phyloP scores from a whole-genome alignment of 2,329 filamentous ascomycete species.

The Nothophaeocryptopus gaeumannii region DNA sequence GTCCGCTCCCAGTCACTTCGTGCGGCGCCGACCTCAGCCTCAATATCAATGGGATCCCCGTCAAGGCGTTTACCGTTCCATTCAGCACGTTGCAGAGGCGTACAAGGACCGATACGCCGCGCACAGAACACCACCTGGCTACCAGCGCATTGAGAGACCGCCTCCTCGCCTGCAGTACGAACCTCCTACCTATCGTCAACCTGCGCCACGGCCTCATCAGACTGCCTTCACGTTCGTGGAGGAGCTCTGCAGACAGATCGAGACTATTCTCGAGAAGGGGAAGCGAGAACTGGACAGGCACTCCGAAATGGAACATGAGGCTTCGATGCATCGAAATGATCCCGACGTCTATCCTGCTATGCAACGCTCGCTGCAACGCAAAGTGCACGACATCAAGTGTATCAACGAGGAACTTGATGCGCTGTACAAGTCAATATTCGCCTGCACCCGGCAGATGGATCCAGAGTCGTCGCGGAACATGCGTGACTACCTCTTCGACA shows the following conservation, averaged over 20 bases:
- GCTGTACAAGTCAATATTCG: constrained; percentile 12
- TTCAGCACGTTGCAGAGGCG: not conserved
- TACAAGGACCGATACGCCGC: not conserved
- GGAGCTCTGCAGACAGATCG: constrained; percentile 16
- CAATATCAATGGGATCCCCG: constrained; percentile 7
- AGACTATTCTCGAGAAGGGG: constrained; percentile 6
- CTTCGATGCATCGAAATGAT: constrained; percentile 10
- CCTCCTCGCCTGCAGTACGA: no score
- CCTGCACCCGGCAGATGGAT: constrained; percentile 13
- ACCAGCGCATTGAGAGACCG: not conserved
- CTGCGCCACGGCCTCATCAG: no score
- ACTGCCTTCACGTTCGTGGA: constrained; percentile 16
- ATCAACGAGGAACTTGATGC: constrained; percentile 9
- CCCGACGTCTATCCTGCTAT: constrained; percentile 14
- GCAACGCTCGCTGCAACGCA: constrained; percentile 9
- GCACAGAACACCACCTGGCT: not conserved
- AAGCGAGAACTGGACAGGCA: constrained; percentile 13
- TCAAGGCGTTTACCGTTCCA: constrained; percentile 5
- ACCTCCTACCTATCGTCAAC: no score
- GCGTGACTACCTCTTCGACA: constrained; percentile 7
- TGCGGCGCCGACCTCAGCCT: constrained; percentile 1
- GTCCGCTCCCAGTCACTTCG: not conserved
- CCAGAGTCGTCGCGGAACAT: constrained; percentile 7
- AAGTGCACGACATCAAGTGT: constrained; percentile 11
- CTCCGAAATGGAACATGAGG: constrained; percentile 16